phyloP scores from a whole-genome alignment of 129 eudicot genomes.

The Kitagawia praeruptora region DNA sequence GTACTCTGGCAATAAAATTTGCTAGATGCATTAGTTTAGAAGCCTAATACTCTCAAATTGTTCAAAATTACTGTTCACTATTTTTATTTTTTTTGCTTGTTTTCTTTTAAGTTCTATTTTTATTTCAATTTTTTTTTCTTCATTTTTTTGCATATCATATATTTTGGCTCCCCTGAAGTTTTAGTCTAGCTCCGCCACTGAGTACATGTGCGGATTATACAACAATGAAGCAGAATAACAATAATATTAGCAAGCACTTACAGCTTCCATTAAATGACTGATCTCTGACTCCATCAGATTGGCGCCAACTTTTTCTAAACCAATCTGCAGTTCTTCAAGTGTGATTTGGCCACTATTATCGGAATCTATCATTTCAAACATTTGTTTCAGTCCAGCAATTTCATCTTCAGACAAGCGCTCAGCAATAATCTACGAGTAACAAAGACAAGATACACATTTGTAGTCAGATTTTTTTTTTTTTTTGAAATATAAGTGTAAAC shows the following conservation, averaged over 20 bases:
- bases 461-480: neutral
- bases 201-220: neutral
- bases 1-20: too few species aligned
- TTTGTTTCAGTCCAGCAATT: conserved; percentile 78
- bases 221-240: neutral
- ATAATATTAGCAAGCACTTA: conserved; percentile 18
- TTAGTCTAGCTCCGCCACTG: too few species aligned
- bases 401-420: conserved; percentile 85
- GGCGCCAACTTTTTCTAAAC: conserved; percentile 63
- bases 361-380: conserved; percentile 80
- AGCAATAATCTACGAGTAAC: conserved; percentile 56
- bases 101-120: too few species aligned
- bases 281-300: conserved; percentile 62
- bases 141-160: too few species aligned
- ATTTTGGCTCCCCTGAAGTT: too few species aligned
- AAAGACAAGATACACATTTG: conserved; percentile 4
- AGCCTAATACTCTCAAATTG: too few species aligned
- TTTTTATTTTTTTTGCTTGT: too few species aligned
- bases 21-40: too few species aligned
- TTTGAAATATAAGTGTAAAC: too few species aligned
- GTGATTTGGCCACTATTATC: conserved; percentile 73
- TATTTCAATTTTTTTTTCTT: too few species aligned
- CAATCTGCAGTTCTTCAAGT: conserved; percentile 61
- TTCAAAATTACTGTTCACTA: too few species aligned
- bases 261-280: conserved; percentile 60